Conservation (phyloP, 768 basidiomycete species). For the Cystofilobasidium bisporidii region DNA sequence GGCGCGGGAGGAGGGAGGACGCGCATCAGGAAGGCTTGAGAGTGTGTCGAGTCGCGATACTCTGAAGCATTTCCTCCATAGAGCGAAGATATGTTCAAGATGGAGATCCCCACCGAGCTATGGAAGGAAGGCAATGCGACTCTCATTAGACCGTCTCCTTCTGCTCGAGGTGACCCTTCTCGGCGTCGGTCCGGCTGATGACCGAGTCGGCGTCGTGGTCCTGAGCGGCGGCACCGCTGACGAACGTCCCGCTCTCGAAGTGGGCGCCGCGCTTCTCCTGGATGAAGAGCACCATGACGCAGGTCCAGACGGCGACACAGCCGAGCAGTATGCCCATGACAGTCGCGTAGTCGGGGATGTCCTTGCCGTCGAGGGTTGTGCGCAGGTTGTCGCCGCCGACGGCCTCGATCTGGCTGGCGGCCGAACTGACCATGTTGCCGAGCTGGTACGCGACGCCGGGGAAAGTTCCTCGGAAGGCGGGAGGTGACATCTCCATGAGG, state of each 20-base stretch:
- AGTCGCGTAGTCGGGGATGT: constrained; percentile 58
- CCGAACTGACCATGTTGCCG: constrained; percentile 56
- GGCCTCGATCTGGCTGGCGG: constrained; percentile 72
- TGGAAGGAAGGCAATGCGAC: too few species aligned
- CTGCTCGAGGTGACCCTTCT: too few species aligned
- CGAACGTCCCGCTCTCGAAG: constrained; percentile 78
- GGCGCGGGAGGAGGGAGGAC: too few species aligned
- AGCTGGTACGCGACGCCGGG: constrained; percentile 68
- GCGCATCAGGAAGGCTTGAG: too few species aligned
- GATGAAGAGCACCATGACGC: constrained; percentile 41
- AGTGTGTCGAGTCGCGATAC: too few species aligned
- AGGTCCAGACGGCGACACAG: constrained; percentile 48
- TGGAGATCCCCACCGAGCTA: too few species aligned
- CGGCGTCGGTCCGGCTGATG: too few species aligned
- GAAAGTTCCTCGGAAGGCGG: constrained; percentile 80
- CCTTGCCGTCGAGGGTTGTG: constrained; percentile 44
- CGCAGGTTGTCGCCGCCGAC: constrained; percentile 54
- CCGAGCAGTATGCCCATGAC: constrained; percentile 82
- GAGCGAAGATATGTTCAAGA: too few species aligned
- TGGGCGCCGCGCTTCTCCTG: constrained; percentile 55
- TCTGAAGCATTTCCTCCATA: too few species aligned
- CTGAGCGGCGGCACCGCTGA: constrained; percentile 54
- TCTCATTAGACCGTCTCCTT: too few species aligned
- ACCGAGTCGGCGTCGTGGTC: background rate
- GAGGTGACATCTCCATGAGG: constrained; percentile 76